Percentiles rank a stretch among this genome's conserved stretches.
Conservation (phyloP, 179 eudicot species). For the Nepenthes alata region DNA sequence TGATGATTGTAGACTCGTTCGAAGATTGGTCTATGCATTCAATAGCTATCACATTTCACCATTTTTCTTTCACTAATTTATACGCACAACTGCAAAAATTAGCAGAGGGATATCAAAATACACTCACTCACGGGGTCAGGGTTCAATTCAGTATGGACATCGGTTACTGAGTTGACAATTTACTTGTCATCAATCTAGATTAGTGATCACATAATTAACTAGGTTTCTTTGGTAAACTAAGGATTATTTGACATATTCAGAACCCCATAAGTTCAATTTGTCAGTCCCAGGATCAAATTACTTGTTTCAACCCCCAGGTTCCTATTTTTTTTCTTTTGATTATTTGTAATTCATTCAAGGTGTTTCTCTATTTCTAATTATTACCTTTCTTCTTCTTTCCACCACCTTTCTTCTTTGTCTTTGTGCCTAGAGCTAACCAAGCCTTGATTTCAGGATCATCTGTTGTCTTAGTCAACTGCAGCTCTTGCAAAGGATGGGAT, state of each 20-base stretch:
- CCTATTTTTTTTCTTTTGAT: too few relatives aligned
- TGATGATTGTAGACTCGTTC: too few relatives aligned
- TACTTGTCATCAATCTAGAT: neutral
- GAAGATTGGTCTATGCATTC: too few relatives aligned
- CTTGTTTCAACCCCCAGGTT: neutral
- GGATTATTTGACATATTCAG: neutral
- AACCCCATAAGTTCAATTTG: neutral
- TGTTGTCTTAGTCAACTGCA: slow-evolving; percentile 63
- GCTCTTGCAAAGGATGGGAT: slow-evolving; percentile 69
- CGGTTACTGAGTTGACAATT: neutral
- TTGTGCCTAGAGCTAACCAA: slow-evolving; percentile 70
- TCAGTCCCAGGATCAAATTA: neutral
- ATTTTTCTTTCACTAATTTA: too few relatives aligned
- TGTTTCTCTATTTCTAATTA: neutral
- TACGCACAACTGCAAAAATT: too few relatives aligned
- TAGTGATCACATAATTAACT: neutral
- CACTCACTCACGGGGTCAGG: too few relatives aligned
- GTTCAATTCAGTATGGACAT: too few relatives aligned
- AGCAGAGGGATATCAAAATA: too few relatives aligned
- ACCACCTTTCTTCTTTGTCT: slow-evolving; percentile 96
- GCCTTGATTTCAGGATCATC: slow-evolving; percentile 95
- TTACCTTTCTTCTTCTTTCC: slow-evolving; percentile 99
- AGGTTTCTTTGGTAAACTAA: too few relatives aligned
- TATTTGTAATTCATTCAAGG: neutral
- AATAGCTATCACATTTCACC: too few relatives aligned